Percentiles rank a stretch among this genome's conserved stretches.
Conservation (phyloP, 2,329 filamentous ascomycete genomes). For the Cercospora canescens region DNA sequence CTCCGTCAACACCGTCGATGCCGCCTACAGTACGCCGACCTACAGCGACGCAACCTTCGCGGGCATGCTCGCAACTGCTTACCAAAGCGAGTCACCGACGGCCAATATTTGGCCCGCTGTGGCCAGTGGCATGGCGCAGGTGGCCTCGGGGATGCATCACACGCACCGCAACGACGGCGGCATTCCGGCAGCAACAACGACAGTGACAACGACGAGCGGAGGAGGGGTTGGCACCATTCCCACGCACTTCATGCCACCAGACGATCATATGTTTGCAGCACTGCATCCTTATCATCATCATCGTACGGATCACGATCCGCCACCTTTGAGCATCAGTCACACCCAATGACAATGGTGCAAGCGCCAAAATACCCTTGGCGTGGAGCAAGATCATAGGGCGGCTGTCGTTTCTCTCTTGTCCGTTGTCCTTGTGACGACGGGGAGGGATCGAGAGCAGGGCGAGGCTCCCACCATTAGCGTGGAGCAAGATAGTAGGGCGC, state of each 20-base stretch:
- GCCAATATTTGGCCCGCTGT: background rate
- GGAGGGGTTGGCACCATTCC: background rate
- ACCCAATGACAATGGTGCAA: conserved; percentile 8
- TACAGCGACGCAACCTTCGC: background rate
- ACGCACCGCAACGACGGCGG: background rate
- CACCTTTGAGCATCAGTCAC: background rate
- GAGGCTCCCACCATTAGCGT: conserved; percentile 11
- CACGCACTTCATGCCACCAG: background rate
- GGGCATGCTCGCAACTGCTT: background rate
- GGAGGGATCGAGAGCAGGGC: conserved; percentile 2
- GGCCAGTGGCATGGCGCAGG: background rate
- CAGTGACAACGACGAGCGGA: background rate
- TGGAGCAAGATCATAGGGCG: conserved; percentile 12
- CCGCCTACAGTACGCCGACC: background rate
- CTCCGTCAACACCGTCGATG: background rate
- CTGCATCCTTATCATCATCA: background rate
- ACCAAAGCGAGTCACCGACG: background rate
- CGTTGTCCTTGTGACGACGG: background rate
- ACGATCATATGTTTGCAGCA: conserved; percentile 2
- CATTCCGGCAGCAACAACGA: no score
- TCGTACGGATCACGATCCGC: background rate
- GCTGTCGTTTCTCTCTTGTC: conserved; percentile 1
- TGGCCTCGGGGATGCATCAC: background rate
- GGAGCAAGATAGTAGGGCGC: conserved; percentile 12
- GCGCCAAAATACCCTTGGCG: conserved; percentile 8